Evolutionary conservation across 306 rosid genomes (phyloP), one percentile per base, ranked within the genome.

Genomic region (Geum urbanum): DNA sequence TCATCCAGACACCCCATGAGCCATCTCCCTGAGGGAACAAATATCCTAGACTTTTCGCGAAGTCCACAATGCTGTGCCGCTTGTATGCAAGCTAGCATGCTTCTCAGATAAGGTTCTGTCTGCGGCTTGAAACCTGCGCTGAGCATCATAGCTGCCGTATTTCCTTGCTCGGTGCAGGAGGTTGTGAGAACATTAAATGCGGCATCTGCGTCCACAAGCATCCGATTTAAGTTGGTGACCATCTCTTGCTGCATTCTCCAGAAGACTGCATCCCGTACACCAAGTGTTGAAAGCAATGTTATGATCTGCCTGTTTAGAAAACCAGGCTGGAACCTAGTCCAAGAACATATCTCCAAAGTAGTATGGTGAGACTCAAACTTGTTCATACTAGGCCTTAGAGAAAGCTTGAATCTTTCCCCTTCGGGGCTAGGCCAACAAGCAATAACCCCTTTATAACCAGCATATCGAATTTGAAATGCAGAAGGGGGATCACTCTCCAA

Each of bases 241-340:
- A 91, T 89, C 9, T 64, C 78, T 71, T 91, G 90, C 79, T 89
- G 96, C 97, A 87, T 91, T 55, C 69, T 69, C 91, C 87, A 80
- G 78, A 91, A 91, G 77, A 76, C 71, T 49, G 79, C 87, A 74
- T 85, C 96, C 6, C 75, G 74, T 32, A 89, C 91, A 4, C 66
- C 55, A 77, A 91, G 76, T 51, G 92, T 73, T 3, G 91, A 89
- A 70, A 91, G 89, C 75, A 91, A 64, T 16, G 89, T 89, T 78
- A 91, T 77, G 44, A 89, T 89, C 88, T 91, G 96, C 72, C 97
- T 74, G 67, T 91, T 91, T 57, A 91, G 85, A 63, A 89, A 91
- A 79, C 92, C 96, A 0, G 97, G 96, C 79, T 91, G 96, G 74
- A 89, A 87, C 72, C 96, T 79, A 45, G 91, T 87, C 97, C 97